phyloP scores from a whole-genome alignment of 108 stramenopile species.

The Nitzschia palea region DNA sequence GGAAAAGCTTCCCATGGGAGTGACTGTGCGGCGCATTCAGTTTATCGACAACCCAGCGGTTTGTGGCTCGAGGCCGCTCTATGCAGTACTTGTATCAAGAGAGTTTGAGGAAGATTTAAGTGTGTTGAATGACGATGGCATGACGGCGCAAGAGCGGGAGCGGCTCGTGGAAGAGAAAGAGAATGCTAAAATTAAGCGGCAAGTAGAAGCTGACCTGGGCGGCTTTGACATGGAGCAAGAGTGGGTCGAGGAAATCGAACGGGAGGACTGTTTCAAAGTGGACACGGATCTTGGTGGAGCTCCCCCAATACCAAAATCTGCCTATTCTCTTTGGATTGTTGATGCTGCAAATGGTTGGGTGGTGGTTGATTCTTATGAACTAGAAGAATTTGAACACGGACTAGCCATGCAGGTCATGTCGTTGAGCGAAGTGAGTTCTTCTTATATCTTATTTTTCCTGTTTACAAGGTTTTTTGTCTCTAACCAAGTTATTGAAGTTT shows the following conservation, averaged over 20 bases:
- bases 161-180: slow-evolving; percentile 76
- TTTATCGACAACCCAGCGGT: slow-evolving; percentile 71
- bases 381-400: slow-evolving; percentile 78
- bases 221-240: slow-evolving; percentile 90
- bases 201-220: slow-evolving; percentile 89
- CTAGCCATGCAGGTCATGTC: slow-evolving; percentile 69
- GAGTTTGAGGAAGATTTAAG: slow-evolving; percentile 77
- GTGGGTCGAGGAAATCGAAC: slow-evolving; percentile 88
- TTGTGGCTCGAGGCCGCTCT: slow-evolving; percentile 67
- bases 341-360: slow-evolving; percentile 79
- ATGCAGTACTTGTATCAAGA: slow-evolving; percentile 74
- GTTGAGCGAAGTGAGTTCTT: slow-evolving; percentile 69
- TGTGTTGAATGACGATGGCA: slow-evolving; percentile 73
- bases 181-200: slow-evolving; percentile 66
- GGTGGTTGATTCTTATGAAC: slow-evolving; percentile 73
- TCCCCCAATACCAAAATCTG: slow-evolving; percentile 58
- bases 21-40: slow-evolving; percentile 74
- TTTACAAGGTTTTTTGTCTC: neutral
- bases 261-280: slow-evolving; percentile 81
- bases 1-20: slow-evolving; percentile 74
- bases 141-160: slow-evolving; percentile 74
- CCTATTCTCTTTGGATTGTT: slow-evolving; percentile 84
- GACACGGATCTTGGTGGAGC: slow-evolving; percentile 70
- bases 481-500: slow-evolving; percentile 13
- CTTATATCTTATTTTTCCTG: neutral